These are phyloP conservation scores for Capsella rubella DNA, from an alignment of 441 rosid species.

Conservation along the genomic window DNA sequence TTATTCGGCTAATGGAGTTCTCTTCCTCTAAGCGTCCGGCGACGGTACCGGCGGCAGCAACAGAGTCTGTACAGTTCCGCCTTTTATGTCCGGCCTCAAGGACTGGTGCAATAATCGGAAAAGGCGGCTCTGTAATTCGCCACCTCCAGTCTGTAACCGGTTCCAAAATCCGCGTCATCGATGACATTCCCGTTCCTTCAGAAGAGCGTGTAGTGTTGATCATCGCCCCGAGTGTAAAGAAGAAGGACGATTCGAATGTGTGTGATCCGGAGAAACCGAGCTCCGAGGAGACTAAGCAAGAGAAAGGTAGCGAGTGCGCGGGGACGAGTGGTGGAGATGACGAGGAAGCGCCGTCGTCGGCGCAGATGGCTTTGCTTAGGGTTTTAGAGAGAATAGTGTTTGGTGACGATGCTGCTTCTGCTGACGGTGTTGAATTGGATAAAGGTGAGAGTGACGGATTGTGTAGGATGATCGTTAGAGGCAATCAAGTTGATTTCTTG, in stretches of 20 bases:
- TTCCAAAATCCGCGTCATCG: conserved; percentile 61
- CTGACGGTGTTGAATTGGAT: conserved; percentile 36
- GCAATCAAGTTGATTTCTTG: conserved; percentile 50
- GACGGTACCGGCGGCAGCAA: conserved; percentile 14
- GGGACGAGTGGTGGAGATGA: conserved; percentile 23
- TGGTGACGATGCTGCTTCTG: conserved; percentile 48
- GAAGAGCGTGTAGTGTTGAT: conserved; percentile 62
- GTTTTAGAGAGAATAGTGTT: conserved; percentile 62
- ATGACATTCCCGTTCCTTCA: conserved; percentile 54
- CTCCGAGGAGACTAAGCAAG: conserved; percentile 37
- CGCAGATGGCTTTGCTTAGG: conserved; percentile 55
- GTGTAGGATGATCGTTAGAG: conserved; percentile 56
- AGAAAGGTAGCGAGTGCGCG: conserved; percentile 23
- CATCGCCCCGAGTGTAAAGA: conserved; percentile 38
- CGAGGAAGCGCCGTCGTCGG: conserved; percentile 49
- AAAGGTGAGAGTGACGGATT: conserved; percentile 48
- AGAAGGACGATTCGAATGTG: conserved; percentile 33
- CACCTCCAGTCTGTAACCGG: conserved; percentile 57
- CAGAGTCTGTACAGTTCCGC: conserved; percentile 51
- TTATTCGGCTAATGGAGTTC: conserved; percentile 29
- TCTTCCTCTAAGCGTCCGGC: conserved; percentile 46
- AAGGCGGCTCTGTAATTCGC: conserved; percentile 52
- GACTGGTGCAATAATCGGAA: conserved; percentile 52
- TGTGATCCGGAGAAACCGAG: conserved; percentile 31
- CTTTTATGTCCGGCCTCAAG: conserved; percentile 59